Evolutionary conservation across 805 yeast species (phyloP), one percentile per base, ranked within the genome.

Genomic region (Diddensiella transvaalensis): DNA sequence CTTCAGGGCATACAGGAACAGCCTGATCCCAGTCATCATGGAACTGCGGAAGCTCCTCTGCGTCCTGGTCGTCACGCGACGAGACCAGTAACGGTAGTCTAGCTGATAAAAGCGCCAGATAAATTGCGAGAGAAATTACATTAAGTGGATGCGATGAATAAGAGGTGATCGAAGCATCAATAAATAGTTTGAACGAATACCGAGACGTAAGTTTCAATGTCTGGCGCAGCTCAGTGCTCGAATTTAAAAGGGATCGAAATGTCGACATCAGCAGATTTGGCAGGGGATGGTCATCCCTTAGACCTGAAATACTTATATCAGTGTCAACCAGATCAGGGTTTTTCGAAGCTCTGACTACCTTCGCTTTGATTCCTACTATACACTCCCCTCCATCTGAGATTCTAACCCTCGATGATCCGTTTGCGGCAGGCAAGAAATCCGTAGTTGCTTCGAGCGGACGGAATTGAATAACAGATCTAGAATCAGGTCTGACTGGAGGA

Each of bases 381-480:
- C 96, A 88, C 67, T 93, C 98, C 52, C 88, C 80, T 19, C 99
- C 98, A 65, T 91, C 98, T 42, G 85, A 76, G 29, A 88, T 77
- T 54, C 89, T 76, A 17, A 91, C 79, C 68, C 96, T 77, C 0
- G 97, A 85, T 1, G 97, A 89, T 11, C 99, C 99, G 67, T 91
- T 87, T 2, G 96, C 85, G 44, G 83, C 79, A 0, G 96, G 93
- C 50, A 93, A 72, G 58, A 91, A 85, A 43, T 83, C 83, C 4
- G 87, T 80, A 11, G 80, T 80, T 2, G 95, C 86, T 60, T 88
- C 95, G 41, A 93, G 67, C 0, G 97, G 96, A 55, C 97, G 76
- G 61, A 86, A 85, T 64, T 89, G 96, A 50, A 75, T 71, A 11
- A 72, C 72, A 4, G 73, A 68, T 59, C 99, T 77, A 0, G 96